Conservation (phyloP, 306 rosid species). For the Fragaria iinumae region DNA sequence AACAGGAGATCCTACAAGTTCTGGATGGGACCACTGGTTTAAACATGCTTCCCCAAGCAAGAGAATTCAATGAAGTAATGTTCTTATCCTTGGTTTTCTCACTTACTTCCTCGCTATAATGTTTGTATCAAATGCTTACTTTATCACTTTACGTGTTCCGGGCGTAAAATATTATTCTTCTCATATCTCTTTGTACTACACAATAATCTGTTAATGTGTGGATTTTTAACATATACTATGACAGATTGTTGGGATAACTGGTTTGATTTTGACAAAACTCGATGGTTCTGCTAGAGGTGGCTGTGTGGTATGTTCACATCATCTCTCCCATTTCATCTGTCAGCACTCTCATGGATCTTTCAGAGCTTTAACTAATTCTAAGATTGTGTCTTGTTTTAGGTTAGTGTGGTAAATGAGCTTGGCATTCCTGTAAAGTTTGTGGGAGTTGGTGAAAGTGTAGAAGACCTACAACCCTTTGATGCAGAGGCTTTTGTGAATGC, state of each 20-base stretch:
- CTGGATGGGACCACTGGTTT: slow-evolving; percentile 98
- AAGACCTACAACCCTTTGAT: slow-evolving; percentile 95
- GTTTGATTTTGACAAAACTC: slow-evolving; percentile 82
- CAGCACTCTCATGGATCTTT: neutral
- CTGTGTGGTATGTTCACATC: slow-evolving; percentile 67
- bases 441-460: slow-evolving; percentile 91
- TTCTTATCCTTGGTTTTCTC: slow-evolving; percentile 12
- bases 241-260: slow-evolving; percentile 93
- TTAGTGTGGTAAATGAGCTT: slow-evolving; percentile 93
- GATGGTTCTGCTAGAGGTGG: slow-evolving; percentile 99
- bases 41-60: slow-evolving; percentile 97
- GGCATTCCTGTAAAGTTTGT: slow-evolving; percentile 94
- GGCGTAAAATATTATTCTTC: neutral
- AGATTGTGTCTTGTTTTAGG: slow-evolving; percentile 44
- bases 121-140: slow-evolving; percentile 3
- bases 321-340: neutral
- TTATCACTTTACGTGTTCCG: neutral
- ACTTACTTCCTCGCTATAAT: neutral
- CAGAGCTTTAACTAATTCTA: neutral
- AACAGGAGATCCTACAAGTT: slow-evolving; percentile 92
- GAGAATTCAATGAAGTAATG: slow-evolving; percentile 89
- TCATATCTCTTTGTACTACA: neutral
- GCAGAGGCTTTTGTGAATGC: slow-evolving; percentile 93
- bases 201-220: neutral
- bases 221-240: slow-evolving; percentile 10